phyloP scores from a whole-genome alignment of 31 red algal species.

The Bonnemaisonia californica region DNA sequence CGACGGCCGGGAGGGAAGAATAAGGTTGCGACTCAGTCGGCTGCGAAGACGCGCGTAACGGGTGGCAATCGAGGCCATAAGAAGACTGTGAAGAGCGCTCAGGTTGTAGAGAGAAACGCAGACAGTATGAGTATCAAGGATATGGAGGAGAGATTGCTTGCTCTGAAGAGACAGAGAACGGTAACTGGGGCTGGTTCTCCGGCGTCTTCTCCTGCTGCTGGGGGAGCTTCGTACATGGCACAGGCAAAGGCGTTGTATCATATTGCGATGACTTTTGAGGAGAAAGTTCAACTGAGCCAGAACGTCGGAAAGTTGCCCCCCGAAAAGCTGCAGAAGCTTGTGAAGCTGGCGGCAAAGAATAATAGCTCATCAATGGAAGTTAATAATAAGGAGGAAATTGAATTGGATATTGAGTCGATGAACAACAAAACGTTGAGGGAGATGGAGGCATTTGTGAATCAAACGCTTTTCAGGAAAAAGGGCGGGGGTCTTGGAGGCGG shows the following conservation, averaged over 20 bases:
- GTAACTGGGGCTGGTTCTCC: constrained; percentile 57
- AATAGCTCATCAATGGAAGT: constrained; percentile 62
- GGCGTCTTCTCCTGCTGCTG: constrained; percentile 44
- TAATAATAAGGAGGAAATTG: constrained; percentile 85
- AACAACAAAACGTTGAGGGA: constrained; percentile 80
- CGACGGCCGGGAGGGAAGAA: constrained; percentile 22
- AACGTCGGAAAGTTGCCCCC: constrained; percentile 67
- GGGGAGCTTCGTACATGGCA: constrained; percentile 30
- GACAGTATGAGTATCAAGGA: constrained; percentile 44
- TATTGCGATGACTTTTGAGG: constrained; percentile 79
- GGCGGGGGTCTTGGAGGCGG: constrained; percentile 14
- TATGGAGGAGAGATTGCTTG: constrained; percentile 46
- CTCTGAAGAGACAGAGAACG: constrained; percentile 49
- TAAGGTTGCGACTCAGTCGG: constrained; percentile 22
- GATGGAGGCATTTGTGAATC: constrained; percentile 79
- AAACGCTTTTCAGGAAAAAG: constrained; percentile 46
- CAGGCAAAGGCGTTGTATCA: constrained; percentile 64
- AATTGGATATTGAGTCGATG: constrained; percentile 81
- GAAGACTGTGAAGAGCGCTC: constrained; percentile 32
- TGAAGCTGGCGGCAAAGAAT: constrained; percentile 60
- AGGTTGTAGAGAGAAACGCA: constrained; percentile 3
- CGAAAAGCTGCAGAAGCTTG: constrained; percentile 82
- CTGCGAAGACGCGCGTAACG: not conserved
- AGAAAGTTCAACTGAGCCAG: constrained; percentile 62
- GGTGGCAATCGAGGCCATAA: constrained; percentile 9